phyloP scores from a whole-genome alignment of 148 eudicot species.

The Persicaria maculosa region DNA sequence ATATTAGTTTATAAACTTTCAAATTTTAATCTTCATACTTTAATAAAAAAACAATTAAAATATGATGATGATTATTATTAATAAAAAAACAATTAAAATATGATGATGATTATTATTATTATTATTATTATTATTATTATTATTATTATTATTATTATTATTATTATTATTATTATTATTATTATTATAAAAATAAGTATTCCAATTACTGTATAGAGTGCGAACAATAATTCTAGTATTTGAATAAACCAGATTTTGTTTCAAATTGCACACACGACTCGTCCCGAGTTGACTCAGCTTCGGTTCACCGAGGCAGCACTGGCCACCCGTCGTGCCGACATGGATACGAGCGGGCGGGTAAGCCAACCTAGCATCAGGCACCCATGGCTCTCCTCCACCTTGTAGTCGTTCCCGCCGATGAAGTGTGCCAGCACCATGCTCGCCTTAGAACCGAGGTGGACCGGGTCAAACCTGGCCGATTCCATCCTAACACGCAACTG shows the following conservation, averaged over 20 bases:
- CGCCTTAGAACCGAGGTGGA: conserved; percentile 75
- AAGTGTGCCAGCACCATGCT: conserved; percentile 59
- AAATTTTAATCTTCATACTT: no score
- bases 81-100: no score
- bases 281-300: conserved; percentile 11
- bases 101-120: no score
- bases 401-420: conserved; percentile 77
- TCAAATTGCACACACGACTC: not conserved
- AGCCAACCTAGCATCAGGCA: conserved; percentile 89
- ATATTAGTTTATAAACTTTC: no score
- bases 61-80: no score
- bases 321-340: conserved; percentile 80
- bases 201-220: no score
- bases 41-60: no score
- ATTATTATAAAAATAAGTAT: no score
- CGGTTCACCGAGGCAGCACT: not conserved
- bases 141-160: no score
- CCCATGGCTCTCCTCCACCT: conserved; percentile 77
- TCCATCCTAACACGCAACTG: conserved; percentile 64
- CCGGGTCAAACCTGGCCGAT: conserved; percentile 55
- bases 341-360: conserved; percentile 78
- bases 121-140: no score
- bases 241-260: not conserved
- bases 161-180: no score
- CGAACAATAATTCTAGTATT: no score